phyloP scores from a whole-genome alignment of 306 rosid genomes.

The Vigna hirtella region DNA sequence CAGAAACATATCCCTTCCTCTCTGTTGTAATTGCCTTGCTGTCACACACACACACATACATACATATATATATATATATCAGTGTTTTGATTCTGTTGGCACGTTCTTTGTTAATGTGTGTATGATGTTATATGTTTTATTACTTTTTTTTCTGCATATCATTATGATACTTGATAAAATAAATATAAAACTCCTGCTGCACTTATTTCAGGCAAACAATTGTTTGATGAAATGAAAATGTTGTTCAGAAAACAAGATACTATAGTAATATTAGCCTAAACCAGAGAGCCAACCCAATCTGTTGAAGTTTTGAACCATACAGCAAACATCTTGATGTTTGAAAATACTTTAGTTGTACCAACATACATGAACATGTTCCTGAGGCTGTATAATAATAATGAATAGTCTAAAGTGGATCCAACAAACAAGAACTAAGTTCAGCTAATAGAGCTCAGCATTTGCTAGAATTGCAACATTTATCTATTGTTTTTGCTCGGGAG shows the following conservation, averaged over 20 bases:
- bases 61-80: no score
- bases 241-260: no score
- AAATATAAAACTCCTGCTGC: no score
- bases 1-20: conserved; percentile 30
- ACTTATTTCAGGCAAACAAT: no score
- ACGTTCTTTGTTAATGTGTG: not conserved
- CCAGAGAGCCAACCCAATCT: not conserved
- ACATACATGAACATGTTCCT: conserved; percentile 17
- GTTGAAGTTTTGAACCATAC: conserved; percentile 2
- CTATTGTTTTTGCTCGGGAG: not conserved
- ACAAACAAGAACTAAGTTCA: conserved; percentile 15
- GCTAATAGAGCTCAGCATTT: conserved; percentile 18
- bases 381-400: not conserved
- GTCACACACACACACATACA: not conserved
- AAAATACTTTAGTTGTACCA: not conserved
- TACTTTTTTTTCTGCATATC: no score
- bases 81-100: conserved; percentile 17
- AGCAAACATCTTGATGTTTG: conserved; percentile 6
- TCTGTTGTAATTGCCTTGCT: not conserved
- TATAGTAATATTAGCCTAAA: not conserved
- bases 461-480: conserved; percentile 15
- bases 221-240: no score
- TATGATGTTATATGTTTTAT: not conserved
- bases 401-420: conserved; percentile 17
- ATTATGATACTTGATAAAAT: no score